Percentiles rank a stretch among this genome's conserved stretches.
phyloP scores from a whole-genome alignment of 345 rosid genomes.

The Brassica rapa region DNA sequence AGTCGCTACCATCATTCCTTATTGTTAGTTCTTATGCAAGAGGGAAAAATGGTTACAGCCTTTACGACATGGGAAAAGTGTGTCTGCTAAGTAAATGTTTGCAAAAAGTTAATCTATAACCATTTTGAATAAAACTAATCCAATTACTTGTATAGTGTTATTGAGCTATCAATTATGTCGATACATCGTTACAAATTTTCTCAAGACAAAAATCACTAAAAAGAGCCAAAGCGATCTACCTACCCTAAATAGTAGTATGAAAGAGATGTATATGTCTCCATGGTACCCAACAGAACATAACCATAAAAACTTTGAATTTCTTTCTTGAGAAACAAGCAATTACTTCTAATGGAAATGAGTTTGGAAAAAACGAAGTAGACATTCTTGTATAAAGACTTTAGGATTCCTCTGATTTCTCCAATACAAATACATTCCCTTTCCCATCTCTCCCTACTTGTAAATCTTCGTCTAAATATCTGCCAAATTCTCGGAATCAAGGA shows the following conservation, averaged over 20 bases:
- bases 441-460: constrained; percentile 83
- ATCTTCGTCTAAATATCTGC: constrained; percentile 74
- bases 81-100: background rate
- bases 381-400: constrained; percentile 14
- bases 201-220: background rate
- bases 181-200: background rate
- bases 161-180: background rate
- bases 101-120: background rate
- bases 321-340: constrained; percentile 29
- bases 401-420: constrained; percentile 58
- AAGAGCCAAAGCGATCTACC: background rate
- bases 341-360: constrained; percentile 17
- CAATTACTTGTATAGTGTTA: background rate
- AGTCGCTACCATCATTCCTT: too few species aligned
- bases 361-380: background rate
- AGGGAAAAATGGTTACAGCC: too few species aligned
- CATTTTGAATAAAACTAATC: background rate
- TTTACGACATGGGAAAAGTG: too few species aligned
- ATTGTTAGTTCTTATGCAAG: too few species aligned
- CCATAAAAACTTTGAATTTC: background rate
- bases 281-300: background rate
- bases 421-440: constrained; percentile 69
- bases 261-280: background rate
- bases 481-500: constrained; percentile 42
- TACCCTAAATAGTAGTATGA: background rate